A percentile compares a stretch with the other conserved stretches of the same genome.
Evolutionary conservation across 371 early-diverging fungal species (phyloP).

Genomic region (Mucor racemosus): DNA sequence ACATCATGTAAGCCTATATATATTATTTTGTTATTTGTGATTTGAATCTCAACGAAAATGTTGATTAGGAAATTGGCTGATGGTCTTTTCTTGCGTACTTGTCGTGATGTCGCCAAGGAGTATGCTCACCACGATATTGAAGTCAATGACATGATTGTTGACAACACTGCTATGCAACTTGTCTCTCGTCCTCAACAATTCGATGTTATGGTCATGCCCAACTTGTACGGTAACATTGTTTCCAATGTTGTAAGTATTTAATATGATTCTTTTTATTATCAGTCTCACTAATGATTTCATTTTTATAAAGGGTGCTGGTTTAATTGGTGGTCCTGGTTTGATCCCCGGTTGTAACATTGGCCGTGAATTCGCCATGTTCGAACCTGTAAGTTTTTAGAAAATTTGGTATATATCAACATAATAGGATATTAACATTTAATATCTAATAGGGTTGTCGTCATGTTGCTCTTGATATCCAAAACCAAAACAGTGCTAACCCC

Average conservation of each 20-base stretch:
- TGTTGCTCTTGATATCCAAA: conserved; percentile 93
- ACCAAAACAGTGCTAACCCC: conserved; percentile 93
- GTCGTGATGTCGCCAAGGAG: conserved; percentile 90
- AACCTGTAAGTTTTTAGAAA: conserved; percentile 64
- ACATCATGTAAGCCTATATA: conserved; percentile 85
- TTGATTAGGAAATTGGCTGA: conserved; percentile 88
- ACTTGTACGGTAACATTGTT: conserved; percentile 97
- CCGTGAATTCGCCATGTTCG: conserved; percentile 94
- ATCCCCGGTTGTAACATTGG: conserved; percentile 97
- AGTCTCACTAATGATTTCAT: background rate
- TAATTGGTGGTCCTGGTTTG: conserved; percentile 95
- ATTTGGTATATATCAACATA: background rate
- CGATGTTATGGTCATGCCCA: conserved; percentile 97
- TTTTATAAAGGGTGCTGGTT: conserved; percentile 76
- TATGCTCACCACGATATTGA: conserved; percentile 86
- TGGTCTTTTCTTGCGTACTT: conserved; percentile 94
- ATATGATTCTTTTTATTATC: too few relatives aligned
- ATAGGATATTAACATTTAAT: background rate
- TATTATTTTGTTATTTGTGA: background rate
- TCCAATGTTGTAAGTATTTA: conserved; percentile 74
- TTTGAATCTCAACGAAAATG: background rate
- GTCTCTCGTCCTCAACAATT: conserved; percentile 96
- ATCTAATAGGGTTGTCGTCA: conserved; percentile 84
- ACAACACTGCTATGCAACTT: conserved; percentile 98
- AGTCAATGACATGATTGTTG: conserved; percentile 98